Evolutionary conservation across 140 eudicot genomes (phyloP), one percentile per base, ranked within the genome.

Genomic region (Stevia rebaudiana): DNA sequence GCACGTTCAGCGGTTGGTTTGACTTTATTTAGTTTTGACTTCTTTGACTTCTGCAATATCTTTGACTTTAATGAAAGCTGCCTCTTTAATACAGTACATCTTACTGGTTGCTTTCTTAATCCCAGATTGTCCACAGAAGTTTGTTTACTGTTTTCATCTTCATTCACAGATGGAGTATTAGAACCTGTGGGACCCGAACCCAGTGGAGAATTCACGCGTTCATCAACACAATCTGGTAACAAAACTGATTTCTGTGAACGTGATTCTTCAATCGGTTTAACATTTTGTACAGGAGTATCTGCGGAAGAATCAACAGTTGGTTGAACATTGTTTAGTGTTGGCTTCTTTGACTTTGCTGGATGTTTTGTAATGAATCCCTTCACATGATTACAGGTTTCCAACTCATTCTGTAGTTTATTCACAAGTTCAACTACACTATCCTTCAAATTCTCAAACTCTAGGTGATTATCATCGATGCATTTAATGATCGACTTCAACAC

Each of bases 371-470:
- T 28, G 4, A 18, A 2, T 6, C 54, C 54, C 12, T 48, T 48
- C 12, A 48, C 54, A 48, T 7, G 72, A 69, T 80, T 83, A 63
- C 43, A 69, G 24, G 52, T 67, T 19, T 55, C 46, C 67, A 70
- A 67, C 67, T 68, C 79, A 11, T 72, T 78, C 65, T 87, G 80
- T 44, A 84, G 39, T 59, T 65, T 75, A 61, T 73, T 69, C 25
- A 87, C 42, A 9, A 74, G 81, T 30, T 58, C 68, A 68, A 74
- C 50, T 28, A 87, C 72, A 16, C 30, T 58, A 46, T 66, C 71
- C 65, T 74, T 77, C 11, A 83, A 81, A 67, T 76, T 79, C 70
- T 74, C 70, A 6, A 84, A 71, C 11, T 73, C 80, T 28, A 87
- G 62, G 37, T 54, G 58, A 67, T 74, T 65, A 13, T 76, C 81